Percentiles rank a stretch among this genome's conserved stretches.
Conservation (phyloP, 2,329 filamentous ascomycete genomes). For the Monilinia fructigena region DNA sequence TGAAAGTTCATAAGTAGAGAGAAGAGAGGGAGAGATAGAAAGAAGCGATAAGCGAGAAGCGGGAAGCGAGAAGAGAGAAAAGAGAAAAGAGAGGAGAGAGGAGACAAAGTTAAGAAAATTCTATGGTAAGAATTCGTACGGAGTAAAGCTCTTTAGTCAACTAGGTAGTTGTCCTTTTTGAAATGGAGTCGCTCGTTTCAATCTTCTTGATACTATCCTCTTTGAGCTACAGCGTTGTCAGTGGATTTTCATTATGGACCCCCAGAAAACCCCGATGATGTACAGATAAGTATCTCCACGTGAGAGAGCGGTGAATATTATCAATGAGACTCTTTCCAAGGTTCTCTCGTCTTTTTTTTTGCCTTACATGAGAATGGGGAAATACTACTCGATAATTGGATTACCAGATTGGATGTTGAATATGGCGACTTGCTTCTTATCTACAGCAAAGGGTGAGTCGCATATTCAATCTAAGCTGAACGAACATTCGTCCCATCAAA, state of each 20-base stretch:
- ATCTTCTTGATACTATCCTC: not conserved
- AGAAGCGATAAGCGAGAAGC: too few species aligned
- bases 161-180: not conserved
- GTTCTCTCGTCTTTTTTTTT: not conserved
- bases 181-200: conserved; percentile 10
- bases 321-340: not conserved
- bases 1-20: not conserved
- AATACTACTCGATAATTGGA: too few species aligned
- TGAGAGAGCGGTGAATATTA: conserved; percentile 18
- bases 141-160: not conserved
- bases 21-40: not conserved
- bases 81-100: not conserved
- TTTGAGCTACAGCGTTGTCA: conserved; percentile 7
- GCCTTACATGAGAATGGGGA: too few species aligned
- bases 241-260: conserved; percentile 10
- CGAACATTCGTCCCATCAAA: not conserved
- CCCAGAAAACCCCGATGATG: conserved; percentile 12
- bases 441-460: too few species aligned
- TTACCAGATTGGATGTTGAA: too few species aligned
- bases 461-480: not conserved
- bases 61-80: not conserved
- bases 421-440: not conserved
- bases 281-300: not conserved
- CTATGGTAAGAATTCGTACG: not conserved
- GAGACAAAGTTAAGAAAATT: not conserved